Conservation (phyloP, 2,329 filamentous ascomycete genomes). For the Nothophaeocryptopus gaeumannii region DNA sequence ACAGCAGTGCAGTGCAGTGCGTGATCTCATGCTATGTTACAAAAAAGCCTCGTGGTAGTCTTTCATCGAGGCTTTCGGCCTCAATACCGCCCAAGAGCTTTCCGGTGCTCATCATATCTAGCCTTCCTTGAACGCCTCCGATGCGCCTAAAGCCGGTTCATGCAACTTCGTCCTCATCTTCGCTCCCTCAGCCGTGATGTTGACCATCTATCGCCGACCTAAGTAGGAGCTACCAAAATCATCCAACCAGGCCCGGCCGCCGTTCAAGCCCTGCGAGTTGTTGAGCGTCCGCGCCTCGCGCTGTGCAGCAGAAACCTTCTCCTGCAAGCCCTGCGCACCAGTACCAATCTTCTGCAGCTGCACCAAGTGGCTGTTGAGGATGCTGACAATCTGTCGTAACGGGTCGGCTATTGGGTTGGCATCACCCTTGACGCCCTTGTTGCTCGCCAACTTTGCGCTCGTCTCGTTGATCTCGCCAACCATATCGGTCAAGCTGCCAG, state of each 20-base stretch:
- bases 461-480: constrained; percentile 97
- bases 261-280: constrained; percentile 41
- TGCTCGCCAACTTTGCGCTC: constrained; percentile 67
- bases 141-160: not conserved
- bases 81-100: too few relatives aligned
- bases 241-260: constrained; percentile 46
- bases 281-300: constrained; percentile 65
- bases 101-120: not conserved
- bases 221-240: constrained; percentile 10
- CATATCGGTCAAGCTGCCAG: constrained; percentile 89
- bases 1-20: too few relatives aligned
- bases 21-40: not conserved
- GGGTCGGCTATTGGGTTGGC: constrained; percentile 42
- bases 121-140: not conserved
- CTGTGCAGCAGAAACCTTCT: constrained; percentile 78
- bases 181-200: not conserved
- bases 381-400: constrained; percentile 91
- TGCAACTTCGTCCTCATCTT: too few relatives aligned
- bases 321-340: constrained; percentile 74
- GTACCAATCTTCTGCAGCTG: constrained; percentile 93
- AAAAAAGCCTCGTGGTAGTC: not conserved
- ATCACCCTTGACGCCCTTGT: constrained; percentile 78
- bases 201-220: constrained; percentile 5
- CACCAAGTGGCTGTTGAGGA: constrained; percentile 87
- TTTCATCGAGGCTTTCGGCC: too few relatives aligned